Evolutionary conservation across 75 land plant species (phyloP).

Genomic region (Picea sitchensis): DNA sequence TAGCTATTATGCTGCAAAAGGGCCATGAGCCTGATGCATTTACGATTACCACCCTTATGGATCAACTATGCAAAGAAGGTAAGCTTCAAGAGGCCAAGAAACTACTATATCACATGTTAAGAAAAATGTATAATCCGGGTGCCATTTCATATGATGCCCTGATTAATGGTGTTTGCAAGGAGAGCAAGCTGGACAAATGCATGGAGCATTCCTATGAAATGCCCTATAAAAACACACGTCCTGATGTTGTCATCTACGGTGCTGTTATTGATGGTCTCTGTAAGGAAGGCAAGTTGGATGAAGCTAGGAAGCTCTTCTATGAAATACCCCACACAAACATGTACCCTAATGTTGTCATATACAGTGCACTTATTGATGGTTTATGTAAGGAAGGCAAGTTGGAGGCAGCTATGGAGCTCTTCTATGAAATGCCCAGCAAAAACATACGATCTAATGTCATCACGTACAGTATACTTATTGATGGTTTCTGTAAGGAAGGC

Average conservation of each 20-base stretch:
- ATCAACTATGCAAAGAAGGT: conserved; percentile 19
- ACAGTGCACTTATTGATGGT: conserved; percentile 53
- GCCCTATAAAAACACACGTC: too few species aligned
- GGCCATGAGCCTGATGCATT: conserved; percentile 28
- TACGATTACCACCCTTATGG: conserved; percentile 58
- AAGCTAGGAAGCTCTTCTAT: conserved; percentile 46
- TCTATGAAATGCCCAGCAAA: conserved; percentile 54
- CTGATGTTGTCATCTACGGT: too few species aligned
- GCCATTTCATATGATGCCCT: conserved; percentile 54
- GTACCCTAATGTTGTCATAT: conserved; percentile 33
- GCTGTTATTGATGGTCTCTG: too few species aligned
- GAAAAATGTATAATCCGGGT: conserved; percentile 29
- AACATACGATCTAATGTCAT: conserved; percentile 9
- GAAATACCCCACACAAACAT: conserved; percentile 25
- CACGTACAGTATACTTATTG: too few species aligned
- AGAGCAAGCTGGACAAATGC: conserved; percentile 17
- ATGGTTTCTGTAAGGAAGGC: conserved; percentile 16
- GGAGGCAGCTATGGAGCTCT: conserved; percentile 45
- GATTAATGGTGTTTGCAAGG: conserved; percentile 54
- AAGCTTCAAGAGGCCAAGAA: conserved; percentile 19
- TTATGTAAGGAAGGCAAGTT: conserved; percentile 35
- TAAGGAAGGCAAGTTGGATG: conserved; percentile 13
- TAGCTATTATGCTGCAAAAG: conserved; percentile 28
- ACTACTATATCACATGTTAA: conserved; percentile 45
- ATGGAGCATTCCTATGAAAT: too few species aligned